Base-by-base conservation (phyloP, 208 protist genomes). In the Leishmania amazonensis region DNA sequence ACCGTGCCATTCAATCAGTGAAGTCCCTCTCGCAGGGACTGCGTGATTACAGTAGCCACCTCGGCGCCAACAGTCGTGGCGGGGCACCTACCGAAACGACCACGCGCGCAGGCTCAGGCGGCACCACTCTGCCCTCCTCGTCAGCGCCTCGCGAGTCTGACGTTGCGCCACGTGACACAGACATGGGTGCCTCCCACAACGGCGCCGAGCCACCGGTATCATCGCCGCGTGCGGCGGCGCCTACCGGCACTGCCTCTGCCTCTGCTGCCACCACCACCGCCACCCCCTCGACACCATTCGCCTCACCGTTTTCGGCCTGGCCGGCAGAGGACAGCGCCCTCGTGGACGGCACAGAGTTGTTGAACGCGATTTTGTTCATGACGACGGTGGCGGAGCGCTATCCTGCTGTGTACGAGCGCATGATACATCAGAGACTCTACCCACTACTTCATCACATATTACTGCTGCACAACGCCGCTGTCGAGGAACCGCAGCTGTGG, bases 311-410 rank as follows among this genome's bases (percentile, higher is more conserved):
- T 57, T 54, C 62, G 35, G 35, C 49, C 21, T 79, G 80, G 45
- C 42, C 31, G 40, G 54, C 60, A 51, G 83, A 84, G 40, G 82
- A 85, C 71, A 84, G 76, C 17, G 77, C 81, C 51, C 57, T 75
- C 57, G 54, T 83, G 38, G 75, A 85, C 54, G 81, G 73, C 19
- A 79, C 89, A 54, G 80, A 85, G 45, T 81, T 95, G 68, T 78
- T 93, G 65, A 92, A 86, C 40, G 83, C 90, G 24, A 79, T 85
- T 31, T 78, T 94, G 31, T 89, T 94, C 76, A 81, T 90, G 49
- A 64, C 85, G 40, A 83, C 93, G 49, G 82, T 94, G 54, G 85
- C 89, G 1, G 57, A 70, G 38, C 76, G 73, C 35, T 75, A 89
- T 58, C 86, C 92, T 9, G 70, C 68, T 13, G 35, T 92, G 24